phyloP scores from a whole-genome alignment of 495 filamentous ascomycete species.

The Halenospora varia region DNA sequence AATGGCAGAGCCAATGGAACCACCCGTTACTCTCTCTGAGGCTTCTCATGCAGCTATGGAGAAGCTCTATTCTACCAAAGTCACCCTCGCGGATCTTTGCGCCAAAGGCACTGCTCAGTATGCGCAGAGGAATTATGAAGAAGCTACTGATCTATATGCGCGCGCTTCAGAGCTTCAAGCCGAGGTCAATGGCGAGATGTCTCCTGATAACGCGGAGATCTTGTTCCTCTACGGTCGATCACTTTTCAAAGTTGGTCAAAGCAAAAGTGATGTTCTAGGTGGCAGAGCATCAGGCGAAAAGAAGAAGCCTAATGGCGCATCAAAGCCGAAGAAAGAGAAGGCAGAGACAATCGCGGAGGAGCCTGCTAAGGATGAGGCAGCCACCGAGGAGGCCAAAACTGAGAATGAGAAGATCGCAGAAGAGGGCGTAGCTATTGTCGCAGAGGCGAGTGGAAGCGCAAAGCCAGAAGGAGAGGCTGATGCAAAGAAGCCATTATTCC shows the following conservation, averaged over 20 bases:
- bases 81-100: slow-evolving; percentile 53
- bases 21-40: slow-evolving; percentile 11
- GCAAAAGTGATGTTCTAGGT: slow-evolving; percentile 91
- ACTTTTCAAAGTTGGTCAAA: slow-evolving; percentile 87
- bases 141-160: slow-evolving; percentile 81
- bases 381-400: slow-evolving; percentile 35
- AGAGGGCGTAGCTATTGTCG: slow-evolving; percentile 34
- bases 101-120: slow-evolving; percentile 59
- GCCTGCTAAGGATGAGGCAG: slow-evolving; percentile 27
- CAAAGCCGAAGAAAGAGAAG: slow-evolving; percentile 29
- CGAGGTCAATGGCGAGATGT: slow-evolving; percentile 87
- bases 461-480: slow-evolving; percentile 35
- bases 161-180: slow-evolving; percentile 87
- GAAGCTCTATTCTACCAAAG: slow-evolving; percentile 34
- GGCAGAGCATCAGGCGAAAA: slow-evolving; percentile 63
- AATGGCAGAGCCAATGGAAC: slow-evolving; percentile 23
- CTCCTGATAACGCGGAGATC: slow-evolving; percentile 82
- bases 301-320: slow-evolving; percentile 37
- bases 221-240: slow-evolving; percentile 91
- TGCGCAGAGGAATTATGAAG: slow-evolving; percentile 77
- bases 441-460: slow-evolving; percentile 30
- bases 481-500: slow-evolving; percentile 71
- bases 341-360: slow-evolving; percentile 18
- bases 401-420: slow-evolving; percentile 34
- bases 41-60: slow-evolving; percentile 14